Percentiles rank a stretch among this genome's conserved stretches.
These are phyloP conservation scores for Sugiyamaella xylanicola DNA, from an alignment of 1,139 yeast genomes.

Conservation along the genomic window DNA sequence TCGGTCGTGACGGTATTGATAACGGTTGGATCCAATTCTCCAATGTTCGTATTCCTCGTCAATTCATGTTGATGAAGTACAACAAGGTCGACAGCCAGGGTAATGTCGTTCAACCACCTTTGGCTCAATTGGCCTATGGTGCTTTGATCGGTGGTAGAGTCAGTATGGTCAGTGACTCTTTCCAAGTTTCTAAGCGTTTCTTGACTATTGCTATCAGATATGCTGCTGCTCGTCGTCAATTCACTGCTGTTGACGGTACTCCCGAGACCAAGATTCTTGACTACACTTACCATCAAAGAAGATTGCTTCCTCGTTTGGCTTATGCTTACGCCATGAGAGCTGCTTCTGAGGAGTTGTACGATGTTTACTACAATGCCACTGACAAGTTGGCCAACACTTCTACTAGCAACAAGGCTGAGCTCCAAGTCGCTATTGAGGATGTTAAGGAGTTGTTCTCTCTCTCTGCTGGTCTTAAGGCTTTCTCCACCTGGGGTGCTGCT, in stretches of 20 bases:
- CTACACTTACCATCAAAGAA: constrained; percentile 83
- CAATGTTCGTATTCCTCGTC: constrained; percentile 79
- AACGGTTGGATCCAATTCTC: constrained; percentile 95
- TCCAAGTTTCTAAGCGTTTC: constrained; percentile 75
- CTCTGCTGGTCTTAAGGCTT: constrained; percentile 87
- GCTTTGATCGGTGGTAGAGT: constrained; percentile 90
- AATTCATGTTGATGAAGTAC: constrained; percentile 79
- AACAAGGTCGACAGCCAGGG: constrained; percentile 73
- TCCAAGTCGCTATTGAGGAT: constrained; percentile 52
- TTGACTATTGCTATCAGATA: constrained; percentile 84
- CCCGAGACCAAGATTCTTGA: constrained; percentile 57
- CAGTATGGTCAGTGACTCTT: constrained; percentile 83
- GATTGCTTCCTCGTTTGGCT: constrained; percentile 79
- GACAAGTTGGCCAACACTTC: constrained; percentile 49
- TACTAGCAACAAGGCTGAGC: constrained; percentile 39
- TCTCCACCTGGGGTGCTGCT: constrained; percentile 85
- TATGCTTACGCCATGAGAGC: constrained; percentile 77
- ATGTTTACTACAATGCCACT: constrained; percentile 56
- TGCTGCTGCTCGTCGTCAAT: constrained; percentile 88
- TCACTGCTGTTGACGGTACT: constrained; percentile 51
- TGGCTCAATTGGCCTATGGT: constrained; percentile 84
- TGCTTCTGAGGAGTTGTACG: constrained; percentile 66
- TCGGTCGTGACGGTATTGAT: constrained; percentile 80
- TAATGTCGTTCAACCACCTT: constrained; percentile 64
- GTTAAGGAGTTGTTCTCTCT: constrained; percentile 80